These are phyloP conservation scores for Pythium brachiatum DNA, from an alignment of 352 stramenopile genomes.

Conservation along the genomic window DNA sequence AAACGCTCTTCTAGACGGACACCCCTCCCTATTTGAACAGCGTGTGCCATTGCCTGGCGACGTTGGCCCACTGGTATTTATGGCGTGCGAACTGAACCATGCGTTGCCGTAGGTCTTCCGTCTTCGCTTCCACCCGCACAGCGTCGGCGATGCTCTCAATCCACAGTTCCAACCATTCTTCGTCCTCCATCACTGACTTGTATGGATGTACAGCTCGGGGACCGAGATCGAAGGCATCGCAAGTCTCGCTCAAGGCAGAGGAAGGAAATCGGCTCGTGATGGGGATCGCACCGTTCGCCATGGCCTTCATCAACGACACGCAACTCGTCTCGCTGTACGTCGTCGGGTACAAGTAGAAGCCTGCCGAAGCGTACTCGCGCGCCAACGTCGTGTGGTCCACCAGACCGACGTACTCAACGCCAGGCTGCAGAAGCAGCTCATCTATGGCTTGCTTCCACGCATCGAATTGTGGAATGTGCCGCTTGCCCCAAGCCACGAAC, in stretches of 20 bases:
- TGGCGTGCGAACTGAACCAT: slow-evolving; percentile 63
- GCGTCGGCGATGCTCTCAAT: slow-evolving; percentile 45
- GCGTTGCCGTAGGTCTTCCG: slow-evolving; percentile 26
- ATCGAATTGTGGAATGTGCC: slow-evolving; percentile 44
- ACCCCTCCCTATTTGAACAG: slow-evolving; percentile 25
- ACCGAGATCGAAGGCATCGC: slow-evolving; percentile 69
- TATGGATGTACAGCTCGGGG: slow-evolving; percentile 31
- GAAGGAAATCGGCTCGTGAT: slow-evolving; percentile 75
- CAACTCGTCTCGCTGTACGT: slow-evolving; percentile 89
- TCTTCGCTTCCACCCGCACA: slow-evolving; percentile 29
- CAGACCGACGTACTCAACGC: slow-evolving; percentile 77
- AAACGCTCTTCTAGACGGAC: slow-evolving; percentile 19
- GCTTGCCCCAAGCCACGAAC: slow-evolving; percentile 65
- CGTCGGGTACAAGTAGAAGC: slow-evolving; percentile 91
- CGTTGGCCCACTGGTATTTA: slow-evolving; percentile 51
- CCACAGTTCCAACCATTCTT: slow-evolving; percentile 51
- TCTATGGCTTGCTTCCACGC: slow-evolving; percentile 61
- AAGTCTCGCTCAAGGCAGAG: slow-evolving; percentile 73
- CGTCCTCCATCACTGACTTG: slow-evolving; percentile 25
- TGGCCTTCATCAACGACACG: slow-evolving; percentile 92
- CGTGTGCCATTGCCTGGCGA: slow-evolving; percentile 54
- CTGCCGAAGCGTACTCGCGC: slow-evolving; percentile 57
- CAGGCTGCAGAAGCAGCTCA: slow-evolving; percentile 33
- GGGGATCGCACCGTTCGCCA: slow-evolving; percentile 86
- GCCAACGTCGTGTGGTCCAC: slow-evolving; percentile 78